A percentile compares a stretch with the other conserved stretches of the same genome.
These are phyloP conservation scores for Chaetomium cochliodes DNA, from an alignment of 495 filamentous ascomycete species.

Conservation along the genomic window DNA sequence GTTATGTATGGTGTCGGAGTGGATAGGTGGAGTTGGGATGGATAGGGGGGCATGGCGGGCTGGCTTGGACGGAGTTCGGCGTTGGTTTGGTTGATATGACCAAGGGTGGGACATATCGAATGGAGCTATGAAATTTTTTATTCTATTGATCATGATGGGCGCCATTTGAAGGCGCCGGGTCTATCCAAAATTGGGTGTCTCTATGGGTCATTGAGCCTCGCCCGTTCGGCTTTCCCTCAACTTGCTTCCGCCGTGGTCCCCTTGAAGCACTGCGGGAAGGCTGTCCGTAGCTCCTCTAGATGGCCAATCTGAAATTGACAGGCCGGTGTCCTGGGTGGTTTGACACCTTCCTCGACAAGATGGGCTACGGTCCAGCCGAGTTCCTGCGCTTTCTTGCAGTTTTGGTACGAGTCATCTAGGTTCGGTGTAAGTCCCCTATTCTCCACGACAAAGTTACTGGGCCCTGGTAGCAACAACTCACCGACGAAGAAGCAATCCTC, in stretches of 20 bases:
- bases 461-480: conserved; percentile 39
- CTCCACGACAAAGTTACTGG: not conserved
- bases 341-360: conserved; percentile 70
- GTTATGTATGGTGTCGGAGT: not conserved
- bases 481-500: conserved; percentile 84
- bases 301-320: conserved; percentile 67
- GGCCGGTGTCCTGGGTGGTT: conserved; percentile 56
- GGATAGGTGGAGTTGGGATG: not conserved
- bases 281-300: conserved; percentile 66
- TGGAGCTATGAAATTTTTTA: not conserved
- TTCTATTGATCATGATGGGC: not conserved
- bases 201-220: not conserved
- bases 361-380: conserved; percentile 80
- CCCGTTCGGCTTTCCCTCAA: not conserved
- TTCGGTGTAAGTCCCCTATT: conserved; percentile 15
- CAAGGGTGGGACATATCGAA: not conserved
- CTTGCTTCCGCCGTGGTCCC: conserved; percentile 17
- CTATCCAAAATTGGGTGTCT: conserved; percentile 16
- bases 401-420: conserved; percentile 77
- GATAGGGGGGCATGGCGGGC: too few species aligned
- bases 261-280: conserved; percentile 80
- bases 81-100: not conserved
- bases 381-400: conserved; percentile 66
- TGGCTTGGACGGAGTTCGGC: not conserved
- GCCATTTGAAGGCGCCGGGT: conserved; percentile 5